Conservation (phyloP, 345 rosid genomes). For the Conringia planisiliqua region DNA sequence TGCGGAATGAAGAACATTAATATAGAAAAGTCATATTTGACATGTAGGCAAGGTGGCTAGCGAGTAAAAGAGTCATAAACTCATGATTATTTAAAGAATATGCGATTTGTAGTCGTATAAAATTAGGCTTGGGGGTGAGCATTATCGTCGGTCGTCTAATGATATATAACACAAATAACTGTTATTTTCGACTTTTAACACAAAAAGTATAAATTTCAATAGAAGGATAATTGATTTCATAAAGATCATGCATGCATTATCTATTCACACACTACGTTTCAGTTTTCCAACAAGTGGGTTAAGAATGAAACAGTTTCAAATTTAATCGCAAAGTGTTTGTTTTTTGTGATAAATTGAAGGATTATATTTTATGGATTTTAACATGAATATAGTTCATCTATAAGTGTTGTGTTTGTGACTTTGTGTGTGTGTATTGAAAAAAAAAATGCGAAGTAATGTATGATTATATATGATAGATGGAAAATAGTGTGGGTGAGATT, state of each 20-base stretch:
- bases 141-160: slow-evolving; percentile 13
- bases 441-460: neutral
- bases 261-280: slow-evolving; percentile 12
- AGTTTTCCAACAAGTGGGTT: slow-evolving; percentile 14
- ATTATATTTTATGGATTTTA: neutral
- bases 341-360: neutral
- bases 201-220: neutral
- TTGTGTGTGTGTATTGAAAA: neutral
- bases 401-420: neutral
- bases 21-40: neutral
- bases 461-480: neutral
- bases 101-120: neutral
- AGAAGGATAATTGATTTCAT: neutral
- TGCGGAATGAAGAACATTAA: neutral
- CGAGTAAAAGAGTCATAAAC: slow-evolving; percentile 6
- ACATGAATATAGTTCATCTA: neutral
- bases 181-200: neutral
- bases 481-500: slow-evolving; percentile 15
- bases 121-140: slow-evolving; percentile 2
- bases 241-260: slow-evolving; percentile 25
- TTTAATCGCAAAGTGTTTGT: neutral
- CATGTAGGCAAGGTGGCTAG: neutral
- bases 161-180: neutral
- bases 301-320: neutral
- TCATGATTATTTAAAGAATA: slow-evolving; percentile 8